These are phyloP conservation scores for Stephania cephalantha DNA, from an alignment of 164 flowering plant species.

Conservation along the genomic window DNA sequence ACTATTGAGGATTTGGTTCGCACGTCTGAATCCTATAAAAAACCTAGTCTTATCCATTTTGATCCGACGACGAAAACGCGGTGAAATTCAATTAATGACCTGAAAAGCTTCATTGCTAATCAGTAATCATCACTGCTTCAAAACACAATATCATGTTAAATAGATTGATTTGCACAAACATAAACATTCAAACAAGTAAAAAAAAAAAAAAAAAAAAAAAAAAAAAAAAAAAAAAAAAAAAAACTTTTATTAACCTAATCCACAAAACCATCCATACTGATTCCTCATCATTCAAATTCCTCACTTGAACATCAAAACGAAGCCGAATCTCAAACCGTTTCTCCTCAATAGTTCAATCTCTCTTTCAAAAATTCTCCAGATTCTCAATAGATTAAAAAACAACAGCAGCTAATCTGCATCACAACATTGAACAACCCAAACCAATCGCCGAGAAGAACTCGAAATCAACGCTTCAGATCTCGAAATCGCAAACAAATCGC, in stretches of 20 bases:
- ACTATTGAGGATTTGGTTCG: not conserved
- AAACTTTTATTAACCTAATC: not conserved
- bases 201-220: not conserved
- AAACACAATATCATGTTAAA: not conserved
- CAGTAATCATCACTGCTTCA: not conserved
- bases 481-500: not conserved
- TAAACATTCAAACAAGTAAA: too few species aligned
- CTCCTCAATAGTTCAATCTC: not conserved
- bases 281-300: not conserved
- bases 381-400: not conserved
- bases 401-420: not conserved
- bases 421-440: not conserved
- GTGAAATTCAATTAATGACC: not conserved
- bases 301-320: not conserved
- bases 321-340: not conserved
- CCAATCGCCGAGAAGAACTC: not conserved
- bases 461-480: slow-evolving; percentile 6
- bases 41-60: not conserved
- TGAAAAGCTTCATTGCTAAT: not conserved
- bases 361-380: not conserved
- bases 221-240: not conserved
- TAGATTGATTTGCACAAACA: too few species aligned
- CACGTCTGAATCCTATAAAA: not conserved
- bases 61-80: not conserved
- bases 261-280: not conserved